Evolutionary conservation across 2,329 filamentous ascomycete genomes (phyloP), one percentile per base, ranked within the genome.

Genomic region (Fusarium beomiforme): DNA sequence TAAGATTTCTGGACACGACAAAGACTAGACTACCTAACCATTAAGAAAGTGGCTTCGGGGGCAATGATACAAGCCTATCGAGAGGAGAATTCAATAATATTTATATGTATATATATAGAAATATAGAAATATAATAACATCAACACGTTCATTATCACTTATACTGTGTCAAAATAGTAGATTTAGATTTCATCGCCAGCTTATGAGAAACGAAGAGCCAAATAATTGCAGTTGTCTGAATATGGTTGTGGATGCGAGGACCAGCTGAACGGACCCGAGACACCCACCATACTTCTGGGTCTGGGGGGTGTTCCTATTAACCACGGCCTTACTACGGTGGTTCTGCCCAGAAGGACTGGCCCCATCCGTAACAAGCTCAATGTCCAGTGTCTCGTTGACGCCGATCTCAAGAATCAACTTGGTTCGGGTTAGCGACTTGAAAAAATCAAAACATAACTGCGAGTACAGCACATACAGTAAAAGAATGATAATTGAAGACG

Each of bases 301-400:
- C 11, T n/a, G 24, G 72, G 73, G 73, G 51, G 73, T 76, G 50
- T 29, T 37, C 37, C 29, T 76, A 75, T 67, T 62, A 59, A 47
- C 41, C 68, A 60, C 76, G 76, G 76, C 76, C 71, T 71, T 78
- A 76, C 76, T 76, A 60, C 76, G 76, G 76, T 70, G 70, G 65
- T 68, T 77, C 69, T 75, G 51, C 63, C 47, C 50, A 44, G 59
- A 51, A 61, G 58, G 59, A 65, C 64, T 70, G 64, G 69, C 54
- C 56, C 62, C 67, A 63, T 72, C 59, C 66, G 63, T 56, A 61
- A 74, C 73, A 74, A 61, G 69, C 59, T 62, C 65, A 71, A 67
- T 67, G 47, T 68, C 63, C 73, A 73, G 60, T 76, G 75, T 78
- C 75, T 79, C 75, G 73, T 72, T 69, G 67, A 73, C 71, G 76